phyloP scores from a whole-genome alignment of 192 early-diverging fungal species.

The Diversispora eburnea region DNA sequence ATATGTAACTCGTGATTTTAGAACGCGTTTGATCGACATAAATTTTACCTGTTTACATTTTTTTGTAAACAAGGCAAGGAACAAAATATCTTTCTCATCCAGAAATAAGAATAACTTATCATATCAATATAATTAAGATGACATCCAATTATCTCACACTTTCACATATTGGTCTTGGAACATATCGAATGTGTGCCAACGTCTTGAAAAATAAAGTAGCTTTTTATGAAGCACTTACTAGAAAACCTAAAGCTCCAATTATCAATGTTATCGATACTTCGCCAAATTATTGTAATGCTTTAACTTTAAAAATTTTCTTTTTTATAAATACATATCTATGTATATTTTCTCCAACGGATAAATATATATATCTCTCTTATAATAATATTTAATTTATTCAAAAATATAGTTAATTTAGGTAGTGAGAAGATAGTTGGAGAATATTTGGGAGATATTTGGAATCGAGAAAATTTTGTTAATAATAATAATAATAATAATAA shows the following conservation, averaged over 20 bases:
- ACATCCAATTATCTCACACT: not conserved
- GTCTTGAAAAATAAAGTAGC: constrained; percentile 32
- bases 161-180: constrained; percentile 36
- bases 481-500: constrained; percentile 39
- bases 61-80: no score
- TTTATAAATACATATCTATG: no score
- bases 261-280: constrained; percentile 43
- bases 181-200: constrained; percentile 32
- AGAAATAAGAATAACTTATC: no score
- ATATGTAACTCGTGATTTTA: no score
- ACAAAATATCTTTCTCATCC: no score
- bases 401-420: not conserved
- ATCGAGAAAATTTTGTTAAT: not conserved
- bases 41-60: no score
- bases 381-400: no score
- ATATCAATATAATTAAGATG: no score
- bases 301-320: no score
- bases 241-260: constrained; percentile 31
- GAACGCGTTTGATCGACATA: no score
- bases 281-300: constrained; percentile 35
- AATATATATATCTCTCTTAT: no score
- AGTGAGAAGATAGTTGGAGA: constrained; percentile 40
- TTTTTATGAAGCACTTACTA: constrained; percentile 33
- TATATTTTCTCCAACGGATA: no score
- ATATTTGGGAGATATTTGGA: not conserved